Evolutionary conservation across 1,139 yeast species (phyloP).

Genomic region (Taphrina pruni): DNA sequence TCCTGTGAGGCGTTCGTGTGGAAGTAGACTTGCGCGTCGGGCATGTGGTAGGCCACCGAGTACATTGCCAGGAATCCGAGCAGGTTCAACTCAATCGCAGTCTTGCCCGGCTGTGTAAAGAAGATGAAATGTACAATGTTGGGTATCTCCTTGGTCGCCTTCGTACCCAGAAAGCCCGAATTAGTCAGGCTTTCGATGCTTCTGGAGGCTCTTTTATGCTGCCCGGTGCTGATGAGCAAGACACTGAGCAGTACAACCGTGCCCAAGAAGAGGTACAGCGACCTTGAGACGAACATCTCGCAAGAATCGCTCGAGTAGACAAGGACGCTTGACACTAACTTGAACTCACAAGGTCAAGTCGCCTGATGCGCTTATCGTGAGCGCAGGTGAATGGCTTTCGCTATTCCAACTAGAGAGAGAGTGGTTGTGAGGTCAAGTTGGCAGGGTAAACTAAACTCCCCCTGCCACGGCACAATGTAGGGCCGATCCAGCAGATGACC

Average conservation of each 20-base stretch:
- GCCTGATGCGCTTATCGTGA: too few relatives aligned
- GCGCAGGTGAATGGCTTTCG: too few relatives aligned
- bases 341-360: too few relatives aligned
- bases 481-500: too few relatives aligned
- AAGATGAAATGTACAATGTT: conserved; percentile 8
- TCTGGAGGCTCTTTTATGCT: background rate
- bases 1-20: conserved; percentile 1
- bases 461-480: too few relatives aligned
- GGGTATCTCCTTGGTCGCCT: conserved; percentile 1
- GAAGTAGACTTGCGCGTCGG: conserved; percentile 1
- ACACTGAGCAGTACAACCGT: background rate
- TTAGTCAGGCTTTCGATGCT: background rate
- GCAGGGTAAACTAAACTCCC: too few relatives aligned
- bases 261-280: background rate
- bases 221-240: background rate
- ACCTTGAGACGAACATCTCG: background rate
- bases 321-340: too few relatives aligned
- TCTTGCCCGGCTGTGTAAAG: background rate
- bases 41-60: conserved; percentile 1
- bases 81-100: background rate
- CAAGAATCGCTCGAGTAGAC: too few relatives aligned
- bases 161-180: background rate
- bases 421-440: too few relatives aligned
- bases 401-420: too few relatives aligned
- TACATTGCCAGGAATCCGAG: conserved; percentile 6